phyloP scores from a whole-genome alignment of 1,139 yeast genomes.

The Candida freyschussii region DNA sequence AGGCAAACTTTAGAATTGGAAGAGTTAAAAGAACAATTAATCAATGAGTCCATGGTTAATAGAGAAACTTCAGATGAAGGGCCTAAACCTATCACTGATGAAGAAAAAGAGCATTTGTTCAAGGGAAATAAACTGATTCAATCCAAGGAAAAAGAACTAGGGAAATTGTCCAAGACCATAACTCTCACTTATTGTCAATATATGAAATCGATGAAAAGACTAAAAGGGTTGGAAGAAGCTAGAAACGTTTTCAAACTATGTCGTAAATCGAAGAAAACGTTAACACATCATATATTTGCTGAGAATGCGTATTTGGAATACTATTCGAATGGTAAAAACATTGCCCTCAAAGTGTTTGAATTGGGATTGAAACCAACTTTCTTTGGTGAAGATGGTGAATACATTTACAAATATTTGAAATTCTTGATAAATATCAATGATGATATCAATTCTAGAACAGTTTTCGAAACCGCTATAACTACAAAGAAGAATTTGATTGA shows the following conservation, averaged over 20 bases:
- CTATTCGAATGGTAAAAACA: constrained; percentile 45
- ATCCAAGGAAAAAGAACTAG: constrained; percentile 22
- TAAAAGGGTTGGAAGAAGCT: constrained; percentile 68
- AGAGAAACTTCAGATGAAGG: constrained; percentile 18
- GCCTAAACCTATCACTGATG: constrained; percentile 14
- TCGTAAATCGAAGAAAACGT: constrained; percentile 39
- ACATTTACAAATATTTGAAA: constrained; percentile 64
- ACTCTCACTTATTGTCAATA: constrained; percentile 51
- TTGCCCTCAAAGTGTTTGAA: constrained; percentile 72
- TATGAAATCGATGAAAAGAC: constrained; percentile 57
- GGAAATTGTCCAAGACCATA: constrained; percentile 31
- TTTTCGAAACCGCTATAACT: constrained; percentile 62
- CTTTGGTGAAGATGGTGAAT: constrained; percentile 49
- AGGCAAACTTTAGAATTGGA: constrained; percentile 24
- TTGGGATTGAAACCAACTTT: constrained; percentile 56
- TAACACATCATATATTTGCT: constrained; percentile 73
- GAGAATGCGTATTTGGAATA: constrained; percentile 84
- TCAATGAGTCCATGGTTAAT: constrained; percentile 11
- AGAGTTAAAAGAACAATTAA: constrained; percentile 20
- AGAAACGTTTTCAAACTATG: constrained; percentile 62
- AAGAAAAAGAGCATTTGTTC: constrained; percentile 24
- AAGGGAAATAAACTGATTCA: constrained; percentile 26
- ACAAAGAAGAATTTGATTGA: constrained; percentile 25
- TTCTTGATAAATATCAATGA: constrained; percentile 71
- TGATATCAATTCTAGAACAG: constrained; percentile 74